These are phyloP conservation scores for Naganishia albida DNA, from an alignment of 1,284 basidiomycete species.

Conservation along the genomic window DNA sequence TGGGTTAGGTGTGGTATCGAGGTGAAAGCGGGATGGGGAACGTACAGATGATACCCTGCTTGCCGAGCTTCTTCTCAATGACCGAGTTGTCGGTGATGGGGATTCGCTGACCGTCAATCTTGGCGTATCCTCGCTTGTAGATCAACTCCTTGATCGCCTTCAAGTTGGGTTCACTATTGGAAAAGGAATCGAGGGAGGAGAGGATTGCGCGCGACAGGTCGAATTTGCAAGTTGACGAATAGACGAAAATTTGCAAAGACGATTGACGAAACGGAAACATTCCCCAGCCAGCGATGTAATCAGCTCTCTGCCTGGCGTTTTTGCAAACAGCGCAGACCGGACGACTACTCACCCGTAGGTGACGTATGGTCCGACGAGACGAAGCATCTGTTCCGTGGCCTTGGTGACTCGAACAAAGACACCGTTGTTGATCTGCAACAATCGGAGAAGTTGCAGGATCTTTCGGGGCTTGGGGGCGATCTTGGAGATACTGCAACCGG, in stretches of 20 bases:
- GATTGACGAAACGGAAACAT: constrained; percentile 4
- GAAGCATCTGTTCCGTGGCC: constrained; percentile 97
- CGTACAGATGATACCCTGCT: constrained; percentile 89
- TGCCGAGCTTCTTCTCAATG: constrained; percentile 89
- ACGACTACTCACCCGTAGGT: constrained; percentile 76
- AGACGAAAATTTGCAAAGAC: constrained; percentile 5
- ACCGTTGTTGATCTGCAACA: constrained; percentile 99
- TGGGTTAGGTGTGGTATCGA: not conserved
- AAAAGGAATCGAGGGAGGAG: constrained; percentile 19
- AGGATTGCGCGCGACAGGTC: constrained; percentile 14
- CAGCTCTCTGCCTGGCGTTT: constrained; percentile 34
- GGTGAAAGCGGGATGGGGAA: not conserved
- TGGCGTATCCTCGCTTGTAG: constrained; percentile 99
- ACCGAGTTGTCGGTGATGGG: constrained; percentile 90
- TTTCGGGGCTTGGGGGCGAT: constrained; percentile 99
- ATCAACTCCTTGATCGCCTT: constrained; percentile 96
- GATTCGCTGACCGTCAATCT: constrained; percentile 96
- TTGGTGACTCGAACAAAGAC: constrained; percentile 97
- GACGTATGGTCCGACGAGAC: constrained; percentile 94
- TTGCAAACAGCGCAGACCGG: constrained; percentile 30
- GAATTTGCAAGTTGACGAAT: not conserved
- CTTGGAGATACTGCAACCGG: constrained; percentile 88
- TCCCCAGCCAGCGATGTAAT: constrained; percentile 34
- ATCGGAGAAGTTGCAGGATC: constrained; percentile 96
- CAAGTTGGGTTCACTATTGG: constrained; percentile 81